Base-by-base conservation (phyloP, 83 land plant genomes). In the Picea abies region DNA sequence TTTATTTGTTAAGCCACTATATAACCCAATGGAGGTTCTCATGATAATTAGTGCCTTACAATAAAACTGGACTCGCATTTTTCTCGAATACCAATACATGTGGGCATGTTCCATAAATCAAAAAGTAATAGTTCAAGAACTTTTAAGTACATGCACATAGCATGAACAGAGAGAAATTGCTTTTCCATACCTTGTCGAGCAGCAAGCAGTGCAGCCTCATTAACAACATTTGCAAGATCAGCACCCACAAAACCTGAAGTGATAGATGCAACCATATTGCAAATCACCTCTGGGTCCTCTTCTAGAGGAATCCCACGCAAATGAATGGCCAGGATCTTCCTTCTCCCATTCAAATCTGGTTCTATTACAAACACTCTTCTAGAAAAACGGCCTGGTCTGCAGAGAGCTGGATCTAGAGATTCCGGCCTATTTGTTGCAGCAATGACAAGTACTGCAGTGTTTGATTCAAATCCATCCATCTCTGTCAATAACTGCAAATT, bases 381-480 rank as follows among this genome's bases (percentile, higher is more conserved):
- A 73, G 96, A 94, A 83, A 98, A 96, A 32, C 99, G 90, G 11
- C 99, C 98, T 61, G 99, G 94, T 52, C 99, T 85, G 78, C 96
- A 93, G 0, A 98, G 94, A 60, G 99, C 99, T 52, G 97, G 90
- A 87, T 98, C 99, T 66, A 98, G 84, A 75, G 97, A 94, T 80
- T 94, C 99, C 58, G 99, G 97, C 56, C 99, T 87, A 79, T 98
- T 98, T n/a, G 99, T 98, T 63, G 99, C 99, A 60, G 96, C 97
- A 67, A 96, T 88, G 37, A 98, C 99, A 76, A 96, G 81, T 62
- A 98, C 95, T 72, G 91, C 91, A 23, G 76, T 88, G 61, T 91
- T 95, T 9, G 97, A 90, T 79, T 98, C 99, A 86, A 98, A 98
- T 66, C 99, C 98, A 90, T 98, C 99, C 97, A 98, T 93, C 83